phyloP scores from a whole-genome alignment of 73 alveolate species.

The Diophrys sp. region DNA sequence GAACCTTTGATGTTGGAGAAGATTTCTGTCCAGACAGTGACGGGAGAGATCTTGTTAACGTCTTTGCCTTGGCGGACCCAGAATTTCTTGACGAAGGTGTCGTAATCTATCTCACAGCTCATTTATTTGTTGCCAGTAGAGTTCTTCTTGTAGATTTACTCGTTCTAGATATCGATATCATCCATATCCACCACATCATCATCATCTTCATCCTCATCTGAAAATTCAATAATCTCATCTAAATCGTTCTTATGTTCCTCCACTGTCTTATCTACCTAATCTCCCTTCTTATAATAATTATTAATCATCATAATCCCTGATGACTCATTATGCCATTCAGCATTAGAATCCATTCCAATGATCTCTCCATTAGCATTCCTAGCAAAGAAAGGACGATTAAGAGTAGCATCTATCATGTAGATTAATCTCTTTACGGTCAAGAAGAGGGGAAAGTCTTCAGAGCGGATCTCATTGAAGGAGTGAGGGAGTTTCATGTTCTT shows the following conservation, averaged over 20 bases:
- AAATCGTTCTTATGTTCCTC: too few relatives aligned
- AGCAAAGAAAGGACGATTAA: slow-evolving; percentile 75
- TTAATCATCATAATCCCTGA: slow-evolving; percentile 75
- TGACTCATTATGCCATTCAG: slow-evolving; percentile 78
- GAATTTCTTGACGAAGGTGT: background rate
- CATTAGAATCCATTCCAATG: slow-evolving; percentile 57
- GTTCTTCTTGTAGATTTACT: too few relatives aligned
- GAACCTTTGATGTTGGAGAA: slow-evolving; percentile 79
- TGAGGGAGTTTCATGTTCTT: slow-evolving; percentile 18
- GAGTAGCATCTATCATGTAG: slow-evolving; percentile 77
- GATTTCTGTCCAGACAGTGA: slow-evolving; percentile 81
- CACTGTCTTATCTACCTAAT: too few relatives aligned
- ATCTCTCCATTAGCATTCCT: slow-evolving; percentile 66
- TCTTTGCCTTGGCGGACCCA: background rate
- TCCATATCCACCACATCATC: too few relatives aligned
- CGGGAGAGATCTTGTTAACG: slow-evolving; percentile 29
- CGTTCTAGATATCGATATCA: too few relatives aligned
- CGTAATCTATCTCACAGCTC: too few relatives aligned
- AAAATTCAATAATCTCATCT: too few relatives aligned
- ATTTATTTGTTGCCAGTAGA: too few relatives aligned
- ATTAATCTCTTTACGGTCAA: slow-evolving; percentile 69
- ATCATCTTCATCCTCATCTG: too few relatives aligned
- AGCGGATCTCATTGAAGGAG: slow-evolving; percentile 32
- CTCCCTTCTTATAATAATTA: slow-evolving; percentile 47
- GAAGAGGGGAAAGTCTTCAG: slow-evolving; percentile 77